Base-by-base conservation (phyloP, 108 stramenopile species). In the Cyclotella cryptica region DNA sequence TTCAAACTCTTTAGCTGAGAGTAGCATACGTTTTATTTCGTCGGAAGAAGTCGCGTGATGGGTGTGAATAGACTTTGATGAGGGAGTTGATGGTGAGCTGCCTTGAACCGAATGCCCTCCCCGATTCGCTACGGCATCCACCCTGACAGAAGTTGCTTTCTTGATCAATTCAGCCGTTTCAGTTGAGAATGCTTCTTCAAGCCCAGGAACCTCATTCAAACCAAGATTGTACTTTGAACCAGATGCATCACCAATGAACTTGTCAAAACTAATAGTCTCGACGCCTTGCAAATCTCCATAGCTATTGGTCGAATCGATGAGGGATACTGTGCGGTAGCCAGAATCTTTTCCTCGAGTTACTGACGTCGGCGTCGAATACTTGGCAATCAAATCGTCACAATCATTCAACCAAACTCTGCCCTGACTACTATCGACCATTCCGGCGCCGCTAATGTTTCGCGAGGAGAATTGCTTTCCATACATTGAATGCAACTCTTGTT, bases 401-500 rank as follows among this genome's bases (percentile, higher is more conserved):
- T 26, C 24, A 22, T 22, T 22, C 17, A 6, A 3, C 15, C 43
- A 14, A 27, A 14, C 57, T 18, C 14, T 24, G 14, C 57, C 27
- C 22, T 58, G 13, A 22, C 27, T 22, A 1, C 5, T 49, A 6
- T 18, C 24, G 8, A 14, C 57, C 4, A 1, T 8, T 46, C 17
- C 24, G 22, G 4, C 2, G 65, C 30, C 46, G 43, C 65, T 47
- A 26, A 17, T 22, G 26, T 24, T 27, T n/a, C 9, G 65, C 1
- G 65, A 26, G 45, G 65, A 49, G 12, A 42, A 63, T 24, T 27
- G 43, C 7, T 66, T 66, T n/a, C 65, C 65, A 47, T 66, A 47
- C 65, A 66, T 66, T n/a, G 65, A 1, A 26, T 66, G 65, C 65
- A 66, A 26, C 45, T 40, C 24, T 66, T 47, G 45, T 49, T 47